Base-by-base conservation (phyloP, 345 rosid genomes). In the Toxicodendron radicans region DNA sequence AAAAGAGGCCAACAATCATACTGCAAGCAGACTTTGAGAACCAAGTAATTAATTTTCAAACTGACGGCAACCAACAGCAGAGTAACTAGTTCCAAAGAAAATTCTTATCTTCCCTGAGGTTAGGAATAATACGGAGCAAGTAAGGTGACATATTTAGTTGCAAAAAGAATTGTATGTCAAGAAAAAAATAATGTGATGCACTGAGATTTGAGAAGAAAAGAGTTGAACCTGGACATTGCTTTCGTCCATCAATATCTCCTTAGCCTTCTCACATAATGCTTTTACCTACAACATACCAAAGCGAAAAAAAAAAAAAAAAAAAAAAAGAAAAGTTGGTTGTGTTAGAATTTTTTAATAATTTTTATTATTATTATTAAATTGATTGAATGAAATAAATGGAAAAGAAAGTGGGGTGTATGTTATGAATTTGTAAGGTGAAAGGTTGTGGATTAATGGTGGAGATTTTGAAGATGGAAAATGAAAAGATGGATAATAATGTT, bases 181-280 rank as follows among this genome's bases (percentile, higher is more conserved):
- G 45, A 35, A 35, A 62, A 24, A 51, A 21, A 3, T n/a, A 32
- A 35, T 0, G 12, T 16, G 21, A 38, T 18, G 51, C 12, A 5
- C 7, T 21, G 8, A 41, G 35, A 41, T n/a, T n/a, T n/a, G n/a
- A 41, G 79, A 41, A 20, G 52, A 24, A 62, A 49, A 48, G 43
- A 23, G 24, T 1, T 23, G 12, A 35, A 95, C 99, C 99, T 96
- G 99, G 79, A 96, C 99, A 64, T 92, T 96, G 92, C 97, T 96
- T 81, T 96, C 99, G 66, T 89, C 91, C 98, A 96, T 93, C 78
- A 96, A 77, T 75, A 89, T 92, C 87, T 96, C 98, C 86, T 92
- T 96, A 45, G 98, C 97, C 83, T 93, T 95, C 82, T 95, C 98
- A n/a, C 98, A 95, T 79, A 95, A 81, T 59, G 75, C 87, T 85